Base-by-base conservation (phyloP, 129 eudicot species). In the Lactuca saligna region DNA sequence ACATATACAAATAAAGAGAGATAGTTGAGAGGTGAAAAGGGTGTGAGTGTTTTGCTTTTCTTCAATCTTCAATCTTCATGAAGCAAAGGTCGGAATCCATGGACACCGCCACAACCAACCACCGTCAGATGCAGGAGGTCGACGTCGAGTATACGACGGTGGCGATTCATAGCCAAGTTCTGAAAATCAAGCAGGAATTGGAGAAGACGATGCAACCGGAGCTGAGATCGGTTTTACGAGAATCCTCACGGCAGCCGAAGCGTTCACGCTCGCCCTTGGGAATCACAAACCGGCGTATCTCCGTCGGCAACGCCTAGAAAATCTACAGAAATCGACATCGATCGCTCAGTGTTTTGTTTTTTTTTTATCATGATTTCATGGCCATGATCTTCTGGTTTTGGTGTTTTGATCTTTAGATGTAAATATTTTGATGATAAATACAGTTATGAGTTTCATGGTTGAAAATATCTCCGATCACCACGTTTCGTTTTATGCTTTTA, bases 231-330 rank as follows among this genome's bases (percentile, higher is more conserved):
- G 78, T 76, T 65, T 54, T 72, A 34, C 66, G 70, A 3, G 86
- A 79, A 57, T 73, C 67, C 56, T 69, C 75, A 33, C 65, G 81
- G 70, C 80, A 39, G 66, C 66, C 39, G 71, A 76, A 79, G 66
- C 85, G 94, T 15, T 81, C 94, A 0, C 76, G 94, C 53, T 84
- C 94, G 74, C 89, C 94, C 31, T 69, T 87, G 25, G 94, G 94
- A 17, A 69, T 84, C 10, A 31, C 79, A 1, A 78, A 69, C 48
- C 78, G 89, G 34, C 77, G 82, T 25, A 76, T 87, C 6, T 78
- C 84, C 15, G 77, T 80, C 1, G 81, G 87, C 17, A 77, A 82
- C 46, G 82, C 37, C 4, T 75, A 71, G 54, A 16, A 31, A 31
- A 6, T 54, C 41, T 62, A 17, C 0, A 10, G 33, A 16, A 15